Evolutionary conservation across 1,284 basidiomycete genomes (phyloP).

Genomic region (Rhodotorula sp.): DNA sequence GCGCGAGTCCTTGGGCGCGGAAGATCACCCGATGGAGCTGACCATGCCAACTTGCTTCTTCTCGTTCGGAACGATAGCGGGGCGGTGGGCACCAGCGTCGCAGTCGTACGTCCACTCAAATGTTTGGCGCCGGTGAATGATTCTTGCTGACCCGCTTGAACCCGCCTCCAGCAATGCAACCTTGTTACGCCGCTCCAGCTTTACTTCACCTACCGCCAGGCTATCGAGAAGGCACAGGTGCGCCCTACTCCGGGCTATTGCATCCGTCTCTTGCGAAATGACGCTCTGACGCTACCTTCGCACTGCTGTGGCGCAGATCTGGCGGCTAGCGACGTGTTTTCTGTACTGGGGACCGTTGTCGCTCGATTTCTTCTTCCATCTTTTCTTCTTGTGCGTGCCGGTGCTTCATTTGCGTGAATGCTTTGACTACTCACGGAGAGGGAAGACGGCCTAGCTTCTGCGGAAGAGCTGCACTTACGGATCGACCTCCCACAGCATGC

Average conservation of each 20-base stretch:
- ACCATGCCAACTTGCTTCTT: neutral
- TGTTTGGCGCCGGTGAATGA: too few relatives aligned
- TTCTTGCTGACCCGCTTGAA: too few relatives aligned
- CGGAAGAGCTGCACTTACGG: too few relatives aligned
- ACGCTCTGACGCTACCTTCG: constrained; percentile 2
- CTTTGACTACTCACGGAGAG: neutral
- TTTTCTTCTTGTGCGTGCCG: constrained; percentile 88
- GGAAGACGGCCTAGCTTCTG: neutral
- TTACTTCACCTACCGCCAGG: constrained; percentile 83
- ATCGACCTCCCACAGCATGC: constrained; percentile 62
- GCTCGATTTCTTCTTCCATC: constrained; percentile 92
- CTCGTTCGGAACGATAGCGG: constrained; percentile 13
- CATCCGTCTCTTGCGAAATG: neutral
- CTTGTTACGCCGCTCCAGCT: constrained; percentile 83
- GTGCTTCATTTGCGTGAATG: neutral
- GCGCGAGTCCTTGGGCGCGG: neutral
- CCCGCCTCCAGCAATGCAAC: constrained; percentile 76
- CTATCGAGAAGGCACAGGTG: constrained; percentile 78
- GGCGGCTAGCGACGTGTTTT: constrained; percentile 87
- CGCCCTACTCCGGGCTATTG: neutral
- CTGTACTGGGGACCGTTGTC: constrained; percentile 92
- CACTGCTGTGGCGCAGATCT: constrained; percentile 59
- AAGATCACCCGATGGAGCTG: neutral
- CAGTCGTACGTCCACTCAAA: constrained; percentile 63
- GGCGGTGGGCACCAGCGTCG: constrained; percentile 68